A percentile compares a stretch with the other conserved stretches of the same genome.
Evolutionary conservation across 192 early-diverging fungal species (phyloP).

Genomic region (Linnemannia schmuckeri): DNA sequence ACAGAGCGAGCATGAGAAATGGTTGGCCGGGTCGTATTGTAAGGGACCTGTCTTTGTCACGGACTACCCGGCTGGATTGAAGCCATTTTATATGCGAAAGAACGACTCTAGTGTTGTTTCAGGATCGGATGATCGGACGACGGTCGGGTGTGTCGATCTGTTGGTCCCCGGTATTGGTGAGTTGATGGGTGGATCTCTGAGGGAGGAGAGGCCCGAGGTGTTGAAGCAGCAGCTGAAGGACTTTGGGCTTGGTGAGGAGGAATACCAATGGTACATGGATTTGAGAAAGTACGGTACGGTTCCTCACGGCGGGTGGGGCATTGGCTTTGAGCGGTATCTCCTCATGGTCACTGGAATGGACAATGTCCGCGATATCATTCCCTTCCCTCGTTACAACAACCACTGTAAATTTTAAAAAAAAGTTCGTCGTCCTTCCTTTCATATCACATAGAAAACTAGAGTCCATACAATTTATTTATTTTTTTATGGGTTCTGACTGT

Average conservation of each 20-base stretch:
- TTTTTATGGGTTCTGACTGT: not conserved
- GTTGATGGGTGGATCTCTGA: constrained; percentile 85
- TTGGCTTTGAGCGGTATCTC: constrained; percentile 90
- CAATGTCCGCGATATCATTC: constrained; percentile 79
- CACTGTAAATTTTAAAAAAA: constrained; percentile 64
- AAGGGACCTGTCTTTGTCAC: constrained; percentile 90
- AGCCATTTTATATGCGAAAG: constrained; percentile 93
- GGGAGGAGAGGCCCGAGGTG: constrained; percentile 76
- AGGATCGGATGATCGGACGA: constrained; percentile 56
- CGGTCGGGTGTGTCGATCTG: constrained; percentile 88
- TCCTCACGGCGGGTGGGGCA: constrained; percentile 92
- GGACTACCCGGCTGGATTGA: constrained; percentile 83
- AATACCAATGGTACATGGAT: constrained; percentile 89
- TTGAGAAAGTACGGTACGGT: constrained; percentile 85
- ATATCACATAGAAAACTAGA: constrained; percentile 3
- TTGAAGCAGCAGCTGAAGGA: constrained; percentile 66
- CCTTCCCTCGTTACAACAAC: constrained; percentile 68
- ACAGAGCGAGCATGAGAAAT: constrained; percentile 91
- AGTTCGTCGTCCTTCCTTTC: too few relatives aligned
- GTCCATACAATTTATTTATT: not conserved
- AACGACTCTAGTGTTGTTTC: constrained; percentile 11
- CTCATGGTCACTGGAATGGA: constrained; percentile 83
- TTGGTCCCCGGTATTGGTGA: constrained; percentile 89
- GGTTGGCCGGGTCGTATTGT: constrained; percentile 74
- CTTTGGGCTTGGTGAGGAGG: constrained; percentile 70